Base-by-base conservation (phyloP, 2,329 filamentous ascomycete genomes). In the Thielaviopsis punctulata region DNA sequence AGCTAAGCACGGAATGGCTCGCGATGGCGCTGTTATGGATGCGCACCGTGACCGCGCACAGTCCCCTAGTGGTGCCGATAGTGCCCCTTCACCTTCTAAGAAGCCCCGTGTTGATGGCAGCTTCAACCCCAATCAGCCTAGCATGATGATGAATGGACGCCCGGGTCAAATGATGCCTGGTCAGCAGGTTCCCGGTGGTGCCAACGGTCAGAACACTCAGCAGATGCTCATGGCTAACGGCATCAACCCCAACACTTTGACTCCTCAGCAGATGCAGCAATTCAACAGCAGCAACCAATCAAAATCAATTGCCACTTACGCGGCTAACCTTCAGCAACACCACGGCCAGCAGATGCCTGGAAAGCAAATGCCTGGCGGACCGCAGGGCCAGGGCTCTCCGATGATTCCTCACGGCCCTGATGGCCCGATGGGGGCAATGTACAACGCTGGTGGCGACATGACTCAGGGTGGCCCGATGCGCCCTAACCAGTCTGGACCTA, bases 71-170 rank as follows among this genome's bases (percentile, higher is more conserved):
- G 82, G 83, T 36, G 82, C 80, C 52, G 89, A 95, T 51, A 92
- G 92, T 61, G 88, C 86, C 23, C 87, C 88, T 4, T 96, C 90
- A 27, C 90, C 90, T 1, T 90, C 85, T 57, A 96, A 96, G 71
- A 79, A 89, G 61, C 86, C 82, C 54, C 84, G 89, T 53, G 76
- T 95, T 56, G 77, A 79, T 60, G 73, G 74, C 30, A 74, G 75
- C 9, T 87, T 86, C 67, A 86, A 86, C 63, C 80, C 81, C 57
- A 81, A 80, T 62, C 83, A 82, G 60, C 69, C 69, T 53, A 72
- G 68, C 57, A 84, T 89, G 76, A 83, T 84, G 68, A 78, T 80
- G 52, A 86, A 86, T 66, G 84, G 83, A 60, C 77, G 79, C 63
- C 82, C 81, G 52, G 72, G 66, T 58, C 80, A 81, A 64, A 81